Evolutionary conservation across 2,329 filamentous ascomycete genomes (phyloP), one percentile per base, ranked within the genome.

Genomic region (Xylariales sp.): DNA sequence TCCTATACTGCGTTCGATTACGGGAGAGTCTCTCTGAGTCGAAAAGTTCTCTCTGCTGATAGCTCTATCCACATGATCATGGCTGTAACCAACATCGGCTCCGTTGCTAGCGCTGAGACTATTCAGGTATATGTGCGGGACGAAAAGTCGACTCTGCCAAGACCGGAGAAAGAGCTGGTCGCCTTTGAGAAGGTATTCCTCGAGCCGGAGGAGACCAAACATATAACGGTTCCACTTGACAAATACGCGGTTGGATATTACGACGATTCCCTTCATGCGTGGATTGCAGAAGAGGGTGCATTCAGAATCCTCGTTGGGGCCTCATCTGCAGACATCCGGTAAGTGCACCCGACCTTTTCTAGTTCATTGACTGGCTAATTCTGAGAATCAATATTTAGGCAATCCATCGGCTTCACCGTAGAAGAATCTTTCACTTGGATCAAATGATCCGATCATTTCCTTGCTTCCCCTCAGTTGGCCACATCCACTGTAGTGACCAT

Each of bases 1-100:
- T 84, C 81, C 0, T 89, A 88, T 57, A 87, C 83, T 0, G 73
- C 64, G 0, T 88, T 88, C 54, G 68, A 72, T 32, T 83, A 85
- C 51, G 77, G 78, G 12, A 63, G 68, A 1, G 71, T 79, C 0
- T 69, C 69, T 4, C 66, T 82, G 37, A 69, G 62, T 48, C 51
- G 56, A 3, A 56, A 58, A 37, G 55, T 63, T 2, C 54, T 75
- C 39, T 48, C 59, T 25, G 50, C 66, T 29, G 47, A 65, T 40
- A 60, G 46, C 5, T 60, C 53, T 1, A 60, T 73, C 40, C 67
- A 69, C 36, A 57, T 74, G 25, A 63, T 66, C 15, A 60, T 76
- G 40, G 70, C 63, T 4, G 51, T 76, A 39, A 71, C 63, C 49
- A 76, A 85, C 54, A 72, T 70, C 0, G 83, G 83, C 4, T 45